Base-by-base conservation (phyloP, 148 eudicot genomes). In the Silene conica region DNA sequence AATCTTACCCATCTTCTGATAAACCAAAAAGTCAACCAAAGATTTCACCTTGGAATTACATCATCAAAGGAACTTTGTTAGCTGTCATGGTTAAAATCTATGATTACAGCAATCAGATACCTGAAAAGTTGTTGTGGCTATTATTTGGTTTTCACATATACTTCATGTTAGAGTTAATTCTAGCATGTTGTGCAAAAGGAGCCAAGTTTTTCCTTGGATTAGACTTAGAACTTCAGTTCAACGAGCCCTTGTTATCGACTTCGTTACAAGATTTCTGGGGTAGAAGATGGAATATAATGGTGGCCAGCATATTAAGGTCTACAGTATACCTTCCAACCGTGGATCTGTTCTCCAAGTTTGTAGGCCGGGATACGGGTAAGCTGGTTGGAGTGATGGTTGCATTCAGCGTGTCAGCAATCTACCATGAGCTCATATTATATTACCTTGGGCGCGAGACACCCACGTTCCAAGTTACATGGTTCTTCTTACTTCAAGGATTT, bases 191-290 rank as follows among this genome's bases (percentile, higher is more conserved):
- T 86, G 9, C 28, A 26, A 48, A 67, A 22, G 11, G 64, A 61
- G 79, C 77, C 1, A 82, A 71, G 45, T 25, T 59, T 50, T 56
- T 80, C 1, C 38, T 82, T 0, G 82, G 84, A 7, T 61, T 80
- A 0, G 85, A 89, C 52, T 46, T 89, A 0, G 85, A 84, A 57
- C 81, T 83, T 0, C 90, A 74, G 13, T 89, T 85, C 67, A 26
- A 87, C 55, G 82, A 89, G 13, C 93, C 93, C 2, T 74, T 77
- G 22, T 74, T 82, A 21, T 72, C 93, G 6, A 80, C 87, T 34
- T 89, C 93, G 0, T 63, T 89, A 6, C 90, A 82, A 57, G 87
- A 85, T 67, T 87, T 85, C 13, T 89, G 90, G 90, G 89, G 93
- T 0, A 56, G 73, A 43, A 79, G 90, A 58, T 87, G 93, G 89